A percentile compares a stretch with the other conserved stretches of the same genome.
Conservation (phyloP, 768 basidiomycete species). For the Xerocomellus amylosporus region DNA sequence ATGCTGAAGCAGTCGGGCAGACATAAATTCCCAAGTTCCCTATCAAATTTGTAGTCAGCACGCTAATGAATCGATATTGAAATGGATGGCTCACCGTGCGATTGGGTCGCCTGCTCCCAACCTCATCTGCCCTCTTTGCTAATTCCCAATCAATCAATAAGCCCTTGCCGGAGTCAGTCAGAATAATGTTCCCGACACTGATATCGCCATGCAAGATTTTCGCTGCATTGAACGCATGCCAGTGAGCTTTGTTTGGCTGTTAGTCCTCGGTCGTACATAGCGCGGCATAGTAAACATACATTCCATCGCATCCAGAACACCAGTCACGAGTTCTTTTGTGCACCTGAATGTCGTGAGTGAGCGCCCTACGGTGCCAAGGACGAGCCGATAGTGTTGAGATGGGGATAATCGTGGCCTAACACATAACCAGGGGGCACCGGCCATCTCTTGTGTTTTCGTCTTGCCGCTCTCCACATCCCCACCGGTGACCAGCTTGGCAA, state of each 20-base stretch:
- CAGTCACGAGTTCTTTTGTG: not conserved
- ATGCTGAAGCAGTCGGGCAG: not conserved
- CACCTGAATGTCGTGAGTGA: not conserved
- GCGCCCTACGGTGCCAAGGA: not conserved
- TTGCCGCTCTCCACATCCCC: no score
- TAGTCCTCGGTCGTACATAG: not conserved
- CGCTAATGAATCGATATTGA: not conserved
- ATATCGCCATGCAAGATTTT: slow-evolving; percentile 27
- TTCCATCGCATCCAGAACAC: not conserved
- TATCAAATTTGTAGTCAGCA: no score
- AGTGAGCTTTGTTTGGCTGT: slow-evolving; percentile 13
- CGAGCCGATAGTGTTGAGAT: no score
- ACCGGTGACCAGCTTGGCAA: no score
- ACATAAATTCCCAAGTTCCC: no score
- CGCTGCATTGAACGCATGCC: slow-evolving; percentile 15
- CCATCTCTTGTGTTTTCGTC: no score
- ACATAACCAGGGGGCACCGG: no score
- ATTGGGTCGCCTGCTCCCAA: not conserved
- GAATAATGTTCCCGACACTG: slow-evolving; percentile 6
- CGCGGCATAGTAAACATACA: not conserved
- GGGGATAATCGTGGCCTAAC: no score
- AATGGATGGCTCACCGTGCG: not conserved
- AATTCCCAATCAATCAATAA: slow-evolving; percentile 28
- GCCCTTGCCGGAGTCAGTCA: not conserved
- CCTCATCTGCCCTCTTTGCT: not conserved